These are phyloP conservation scores for Nakazawaea ambrosiae DNA, from an alignment of 805 yeast genomes.

Conservation along the genomic window DNA sequence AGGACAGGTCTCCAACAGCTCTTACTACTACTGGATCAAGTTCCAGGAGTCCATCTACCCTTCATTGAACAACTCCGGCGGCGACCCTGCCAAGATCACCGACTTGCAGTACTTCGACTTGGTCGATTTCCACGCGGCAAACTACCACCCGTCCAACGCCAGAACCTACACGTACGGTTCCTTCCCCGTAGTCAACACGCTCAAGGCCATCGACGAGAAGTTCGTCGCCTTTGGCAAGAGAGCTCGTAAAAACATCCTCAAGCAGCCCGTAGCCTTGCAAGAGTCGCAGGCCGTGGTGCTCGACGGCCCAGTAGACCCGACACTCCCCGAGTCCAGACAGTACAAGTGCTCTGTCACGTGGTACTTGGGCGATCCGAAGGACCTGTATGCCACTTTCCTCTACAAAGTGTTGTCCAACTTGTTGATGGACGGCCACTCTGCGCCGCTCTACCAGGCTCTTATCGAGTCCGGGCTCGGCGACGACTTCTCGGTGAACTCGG, in stretches of 20 bases:
- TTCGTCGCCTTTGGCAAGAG: slow-evolving; percentile 50
- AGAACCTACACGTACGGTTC: slow-evolving; percentile 85
- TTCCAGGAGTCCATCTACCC: slow-evolving; percentile 83
- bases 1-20: slow-evolving; percentile 87
- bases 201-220: slow-evolving; percentile 46
- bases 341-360: slow-evolving; percentile 81
- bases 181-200: slow-evolving; percentile 54
- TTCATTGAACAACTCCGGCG: slow-evolving; percentile 84
- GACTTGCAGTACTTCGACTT: slow-evolving; percentile 68
- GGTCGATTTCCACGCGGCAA: slow-evolving; percentile 61
- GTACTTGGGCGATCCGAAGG: slow-evolving; percentile 71
- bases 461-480: slow-evolving; percentile 81
- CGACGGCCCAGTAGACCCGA: slow-evolving; percentile 79
- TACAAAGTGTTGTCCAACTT: slow-evolving; percentile 65
- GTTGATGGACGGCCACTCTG: slow-evolving; percentile 84
- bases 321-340: slow-evolving; percentile 61
- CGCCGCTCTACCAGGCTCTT: slow-evolving; percentile 80
- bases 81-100: slow-evolving; percentile 82
- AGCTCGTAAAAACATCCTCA: slow-evolving; percentile 21
- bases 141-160: slow-evolving; percentile 89
- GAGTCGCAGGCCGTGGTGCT: slow-evolving; percentile 29
- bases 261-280: slow-evolving; percentile 39
- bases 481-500: slow-evolving; percentile 83
- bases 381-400: slow-evolving; percentile 63
- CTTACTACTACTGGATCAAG: slow-evolving; percentile 77